Conservation (phyloP, 2,329 filamentous ascomycete genomes). For the Arthrobotrys conoides region DNA sequence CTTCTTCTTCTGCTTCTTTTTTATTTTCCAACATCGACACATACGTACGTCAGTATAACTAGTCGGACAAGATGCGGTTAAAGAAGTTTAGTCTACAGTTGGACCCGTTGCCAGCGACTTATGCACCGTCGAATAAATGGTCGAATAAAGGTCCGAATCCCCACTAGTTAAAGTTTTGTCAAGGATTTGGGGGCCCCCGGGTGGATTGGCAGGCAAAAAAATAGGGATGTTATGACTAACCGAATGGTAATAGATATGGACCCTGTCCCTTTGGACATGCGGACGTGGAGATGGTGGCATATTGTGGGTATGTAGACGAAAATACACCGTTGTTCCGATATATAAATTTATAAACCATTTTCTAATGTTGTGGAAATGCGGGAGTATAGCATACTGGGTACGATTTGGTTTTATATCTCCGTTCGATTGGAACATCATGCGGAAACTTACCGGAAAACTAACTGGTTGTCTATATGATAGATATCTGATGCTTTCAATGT, state of each 20-base stretch:
- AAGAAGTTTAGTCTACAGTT: constrained; percentile 51
- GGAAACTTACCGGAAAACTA: constrained; percentile 27
- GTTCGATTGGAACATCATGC: neutral
- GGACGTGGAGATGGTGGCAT: constrained; percentile 70
- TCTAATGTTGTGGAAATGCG: neutral
- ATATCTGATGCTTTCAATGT: constrained; percentile 60
- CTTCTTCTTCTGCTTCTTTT: neutral
- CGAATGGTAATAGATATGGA: constrained; percentile 59
- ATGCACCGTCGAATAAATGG: constrained; percentile 61
- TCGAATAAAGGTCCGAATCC: constrained; percentile 56
- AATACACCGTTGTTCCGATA: neutral
- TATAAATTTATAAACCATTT: constrained; percentile 2
- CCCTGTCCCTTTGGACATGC: constrained; percentile 66
- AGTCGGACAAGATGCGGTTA: constrained; percentile 26
- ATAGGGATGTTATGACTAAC: constrained; percentile 51
- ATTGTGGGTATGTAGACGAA: constrained; percentile 64
- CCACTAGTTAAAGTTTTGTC: neutral
- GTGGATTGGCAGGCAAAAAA: constrained; percentile 7
- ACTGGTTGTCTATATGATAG: constrained; percentile 26
- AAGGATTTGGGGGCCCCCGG: constrained; percentile 10
- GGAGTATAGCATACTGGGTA: constrained; percentile 55
- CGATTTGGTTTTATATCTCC: neutral
- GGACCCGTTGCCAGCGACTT: constrained; percentile 59
- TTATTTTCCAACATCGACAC: neutral
- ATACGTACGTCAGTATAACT: neutral